Percentiles rank a stretch among this genome's conserved stretches.
Evolutionary conservation across 371 early-diverging fungal species (phyloP).

Genomic region (Capillidium heterosporum): DNA sequence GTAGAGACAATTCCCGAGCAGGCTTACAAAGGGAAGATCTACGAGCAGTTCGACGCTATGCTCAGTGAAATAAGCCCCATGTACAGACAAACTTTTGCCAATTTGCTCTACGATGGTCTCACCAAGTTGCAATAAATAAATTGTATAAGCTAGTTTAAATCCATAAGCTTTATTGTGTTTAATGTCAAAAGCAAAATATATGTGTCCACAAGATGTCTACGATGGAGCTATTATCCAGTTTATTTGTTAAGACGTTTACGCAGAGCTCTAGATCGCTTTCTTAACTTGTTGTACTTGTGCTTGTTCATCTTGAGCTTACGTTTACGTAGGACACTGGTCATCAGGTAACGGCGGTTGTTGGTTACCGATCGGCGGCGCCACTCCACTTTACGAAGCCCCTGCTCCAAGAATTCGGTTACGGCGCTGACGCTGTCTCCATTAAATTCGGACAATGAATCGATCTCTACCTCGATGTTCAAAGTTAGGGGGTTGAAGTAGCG

Average conservation of each 20-base stretch:
- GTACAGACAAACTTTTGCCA: background rate
- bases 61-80: background rate
- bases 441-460: background rate
- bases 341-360: background rate
- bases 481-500: background rate
- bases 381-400: background rate
- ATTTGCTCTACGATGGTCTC: background rate
- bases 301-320: conserved; percentile 72
- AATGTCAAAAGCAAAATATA: too few relatives aligned
- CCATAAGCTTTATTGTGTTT: too few relatives aligned
- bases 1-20: background rate
- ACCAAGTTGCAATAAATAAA: too few relatives aligned
- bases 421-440: background rate
- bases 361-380: background rate
- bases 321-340: conserved; percentile 57
- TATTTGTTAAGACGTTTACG: conserved; percentile 64
- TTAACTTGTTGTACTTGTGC: conserved; percentile 68
- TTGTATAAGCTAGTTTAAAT: too few relatives aligned
- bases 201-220: too few relatives aligned
- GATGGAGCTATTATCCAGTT: too few relatives aligned
- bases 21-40: background rate
- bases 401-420: background rate
- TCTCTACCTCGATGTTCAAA: background rate
- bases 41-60: background rate
- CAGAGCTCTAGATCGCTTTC: conserved; percentile 58